phyloP scores from a whole-genome alignment of 768 basidiomycete genomes.

The Suillus luteus region DNA sequence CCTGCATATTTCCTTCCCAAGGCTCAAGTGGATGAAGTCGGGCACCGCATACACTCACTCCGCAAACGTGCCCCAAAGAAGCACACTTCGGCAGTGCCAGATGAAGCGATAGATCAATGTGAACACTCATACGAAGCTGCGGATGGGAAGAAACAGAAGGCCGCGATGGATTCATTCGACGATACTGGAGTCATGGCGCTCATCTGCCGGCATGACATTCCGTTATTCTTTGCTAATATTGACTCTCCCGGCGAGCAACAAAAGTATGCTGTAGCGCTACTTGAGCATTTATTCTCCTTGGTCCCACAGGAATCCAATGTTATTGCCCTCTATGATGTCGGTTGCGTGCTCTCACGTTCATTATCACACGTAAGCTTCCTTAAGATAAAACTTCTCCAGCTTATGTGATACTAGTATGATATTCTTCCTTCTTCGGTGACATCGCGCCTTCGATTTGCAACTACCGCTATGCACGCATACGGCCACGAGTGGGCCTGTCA shows the following conservation, averaged over 20 bases:
- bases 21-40: no score
- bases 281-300: slow-evolving; percentile 31
- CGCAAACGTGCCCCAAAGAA: no score
- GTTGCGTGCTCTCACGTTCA: background rate
- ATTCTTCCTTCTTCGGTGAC: slow-evolving; percentile 12
- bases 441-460: slow-evolving; percentile 30
- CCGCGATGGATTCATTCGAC: no score
- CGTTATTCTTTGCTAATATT: no score
- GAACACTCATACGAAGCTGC: no score
- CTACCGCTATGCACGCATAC: slow-evolving; percentile 42
- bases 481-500: slow-evolving; percentile 39
- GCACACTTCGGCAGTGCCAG: no score
- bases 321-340: background rate
- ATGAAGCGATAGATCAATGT: no score
- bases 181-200: no score
- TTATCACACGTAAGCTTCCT: background rate
- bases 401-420: background rate
- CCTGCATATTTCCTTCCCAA: no score
- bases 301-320: slow-evolving; percentile 29
- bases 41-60: slow-evolving; percentile 9
- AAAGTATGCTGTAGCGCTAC: slow-evolving; percentile 37
- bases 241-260: slow-evolving; percentile 35
- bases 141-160: no score
- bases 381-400: background rate
- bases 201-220: no score